Evolutionary conservation across 2,329 filamentous ascomycete species (phyloP).

Genomic region (Ophiostoma montium): DNA sequence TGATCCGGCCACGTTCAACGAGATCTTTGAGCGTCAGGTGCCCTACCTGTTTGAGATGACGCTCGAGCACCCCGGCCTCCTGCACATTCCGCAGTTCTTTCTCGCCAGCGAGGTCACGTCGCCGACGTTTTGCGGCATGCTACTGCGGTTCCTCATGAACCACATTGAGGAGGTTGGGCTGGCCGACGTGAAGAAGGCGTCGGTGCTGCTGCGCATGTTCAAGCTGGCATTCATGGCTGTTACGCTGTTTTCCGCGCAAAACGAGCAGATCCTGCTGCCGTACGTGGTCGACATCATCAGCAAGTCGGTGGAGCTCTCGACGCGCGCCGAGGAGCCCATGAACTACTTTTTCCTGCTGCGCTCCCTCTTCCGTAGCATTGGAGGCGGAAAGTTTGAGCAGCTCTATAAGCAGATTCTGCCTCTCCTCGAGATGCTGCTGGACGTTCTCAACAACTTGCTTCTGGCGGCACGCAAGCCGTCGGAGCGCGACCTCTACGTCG

Average conservation of each 20-base stretch:
- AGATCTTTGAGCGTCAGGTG: slow-evolving; percentile 96
- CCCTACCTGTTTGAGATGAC: slow-evolving; percentile 95
- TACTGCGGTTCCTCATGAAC: slow-evolving; percentile 93
- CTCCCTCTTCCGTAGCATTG: slow-evolving; percentile 90
- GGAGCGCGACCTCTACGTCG: slow-evolving; percentile 91
- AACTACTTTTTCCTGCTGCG: slow-evolving; percentile 94
- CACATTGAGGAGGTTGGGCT: slow-evolving; percentile 91
- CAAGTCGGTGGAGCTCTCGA: slow-evolving; percentile 90
- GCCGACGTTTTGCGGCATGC: slow-evolving; percentile 94
- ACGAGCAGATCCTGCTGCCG: slow-evolving; percentile 87
- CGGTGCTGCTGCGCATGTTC: slow-evolving; percentile 84
- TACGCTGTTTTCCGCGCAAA: slow-evolving; percentile 84
- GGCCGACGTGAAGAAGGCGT: slow-evolving; percentile 80
- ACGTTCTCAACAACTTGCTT: slow-evolving; percentile 90
- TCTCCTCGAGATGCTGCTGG: slow-evolving; percentile 89
- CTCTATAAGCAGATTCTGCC: slow-evolving; percentile 97
- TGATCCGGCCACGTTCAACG: slow-evolving; percentile 94
- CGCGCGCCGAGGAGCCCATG: slow-evolving; percentile 91
- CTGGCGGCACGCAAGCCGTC: slow-evolving; percentile 78
- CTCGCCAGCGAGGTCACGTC: slow-evolving; percentile 97
- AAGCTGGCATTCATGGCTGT: slow-evolving; percentile 99
- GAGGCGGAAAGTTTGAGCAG: slow-evolving; percentile 92
- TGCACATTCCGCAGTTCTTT: slow-evolving; percentile 96
- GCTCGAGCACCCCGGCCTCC: slow-evolving; percentile 84
- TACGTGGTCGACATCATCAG: slow-evolving; percentile 97